phyloP scores from a whole-genome alignment of 768 basidiomycete species.

The Gautieria morchelliformis region DNA sequence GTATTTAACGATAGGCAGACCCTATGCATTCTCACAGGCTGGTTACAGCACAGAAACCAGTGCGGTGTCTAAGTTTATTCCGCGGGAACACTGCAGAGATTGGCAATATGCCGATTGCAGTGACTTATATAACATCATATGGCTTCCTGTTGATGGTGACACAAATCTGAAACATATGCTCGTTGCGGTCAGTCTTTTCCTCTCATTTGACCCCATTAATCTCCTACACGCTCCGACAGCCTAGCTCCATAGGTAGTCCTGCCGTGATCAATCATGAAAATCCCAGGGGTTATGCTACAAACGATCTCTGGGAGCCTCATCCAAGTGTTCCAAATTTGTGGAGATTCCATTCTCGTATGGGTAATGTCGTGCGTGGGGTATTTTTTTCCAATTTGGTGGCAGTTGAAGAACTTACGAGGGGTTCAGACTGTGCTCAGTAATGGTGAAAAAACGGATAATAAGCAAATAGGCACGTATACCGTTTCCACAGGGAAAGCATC shows the following conservation, averaged over 20 bases:
- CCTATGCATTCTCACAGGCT: not conserved
- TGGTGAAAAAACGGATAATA: slow-evolving; percentile 22
- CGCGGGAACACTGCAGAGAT: not conserved
- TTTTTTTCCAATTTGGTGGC: too few species aligned
- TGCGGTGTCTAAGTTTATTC: not conserved
- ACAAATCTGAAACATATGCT: not conserved
- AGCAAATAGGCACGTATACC: slow-evolving; percentile 16
- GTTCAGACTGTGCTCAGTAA: slow-evolving; percentile 16
- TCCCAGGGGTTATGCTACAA: not conserved
- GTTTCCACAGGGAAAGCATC: not conserved
- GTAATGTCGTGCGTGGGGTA: too few species aligned
- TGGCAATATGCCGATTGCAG: slow-evolving; percentile 7
- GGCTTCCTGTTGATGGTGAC: slow-evolving; percentile 10
- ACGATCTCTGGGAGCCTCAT: not conserved
- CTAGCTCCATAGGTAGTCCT: not conserved
- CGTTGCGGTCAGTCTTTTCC: not conserved
- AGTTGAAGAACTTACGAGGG: not conserved
- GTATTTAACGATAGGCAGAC: not conserved
- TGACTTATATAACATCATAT: not conserved
- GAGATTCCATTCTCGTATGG: not conserved
- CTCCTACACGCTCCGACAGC: not conserved
- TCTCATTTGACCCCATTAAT: too few species aligned
- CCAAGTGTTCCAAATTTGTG: not conserved
- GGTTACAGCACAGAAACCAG: not conserved
- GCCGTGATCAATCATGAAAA: not conserved